A percentile compares a stretch with the other conserved stretches of the same genome.
These are phyloP conservation scores for Kwoniella shandongensis DNA, from an alignment of 768 basidiomycete species.

Conservation along the genomic window DNA sequence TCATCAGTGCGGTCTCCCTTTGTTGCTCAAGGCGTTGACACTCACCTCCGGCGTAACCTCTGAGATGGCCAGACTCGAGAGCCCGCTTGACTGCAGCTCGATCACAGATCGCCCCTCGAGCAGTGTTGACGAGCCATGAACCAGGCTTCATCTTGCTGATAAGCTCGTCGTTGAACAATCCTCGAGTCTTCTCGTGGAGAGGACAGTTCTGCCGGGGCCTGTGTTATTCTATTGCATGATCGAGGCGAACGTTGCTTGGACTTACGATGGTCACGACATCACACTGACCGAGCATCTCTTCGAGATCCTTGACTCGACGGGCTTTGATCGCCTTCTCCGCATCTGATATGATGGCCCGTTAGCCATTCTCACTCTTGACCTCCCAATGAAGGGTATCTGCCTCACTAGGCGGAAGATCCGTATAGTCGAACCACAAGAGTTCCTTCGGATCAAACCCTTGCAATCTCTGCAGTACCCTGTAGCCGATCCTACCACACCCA, in stretches of 20 bases:
- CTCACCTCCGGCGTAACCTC: slow-evolving; percentile 62
- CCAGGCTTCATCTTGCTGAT: slow-evolving; percentile 88
- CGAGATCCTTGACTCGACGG: slow-evolving; percentile 74
- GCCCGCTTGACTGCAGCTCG: slow-evolving; percentile 82
- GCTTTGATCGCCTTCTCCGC: slow-evolving; percentile 60
- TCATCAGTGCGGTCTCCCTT: not conserved
- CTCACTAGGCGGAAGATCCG: slow-evolving; percentile 63
- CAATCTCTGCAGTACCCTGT: slow-evolving; percentile 65
- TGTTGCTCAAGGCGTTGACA: not conserved
- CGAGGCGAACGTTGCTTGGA: no score
- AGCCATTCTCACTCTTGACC: slow-evolving; percentile 5
- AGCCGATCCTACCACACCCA: slow-evolving; percentile 75
- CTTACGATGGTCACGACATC: slow-evolving; percentile 50
- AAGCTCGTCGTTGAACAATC: slow-evolving; percentile 76
- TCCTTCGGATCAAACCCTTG: slow-evolving; percentile 85
- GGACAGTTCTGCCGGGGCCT: slow-evolving; percentile 33
- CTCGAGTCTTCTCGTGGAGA: slow-evolving; percentile 78
- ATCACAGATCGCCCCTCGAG: slow-evolving; percentile 82
- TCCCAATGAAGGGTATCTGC: not conserved
- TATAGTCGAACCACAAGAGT: slow-evolving; percentile 85
- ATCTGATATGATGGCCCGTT: slow-evolving; percentile 51
- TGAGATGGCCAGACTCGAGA: slow-evolving; percentile 79
- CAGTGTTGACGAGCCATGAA: slow-evolving; percentile 78
- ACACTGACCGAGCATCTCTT: slow-evolving; percentile 59
- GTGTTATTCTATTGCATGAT: not conserved